Conservation (phyloP, 176 grass and related monocot genomes). For the Avena insularis region DNA sequence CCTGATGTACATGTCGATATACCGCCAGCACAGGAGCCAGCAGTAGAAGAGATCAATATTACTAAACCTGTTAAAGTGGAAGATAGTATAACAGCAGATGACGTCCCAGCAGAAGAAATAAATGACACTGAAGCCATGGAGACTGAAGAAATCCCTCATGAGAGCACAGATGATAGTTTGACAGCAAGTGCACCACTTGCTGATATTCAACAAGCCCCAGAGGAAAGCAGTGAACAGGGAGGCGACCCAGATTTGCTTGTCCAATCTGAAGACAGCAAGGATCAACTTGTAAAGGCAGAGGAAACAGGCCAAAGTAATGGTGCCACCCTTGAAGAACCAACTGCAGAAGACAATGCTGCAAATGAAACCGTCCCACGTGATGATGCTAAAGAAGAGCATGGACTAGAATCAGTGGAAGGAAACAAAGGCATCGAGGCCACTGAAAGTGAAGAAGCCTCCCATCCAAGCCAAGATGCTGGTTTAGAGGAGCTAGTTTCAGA, state of each 20-base stretch:
- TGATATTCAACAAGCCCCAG: conserved; percentile 12
- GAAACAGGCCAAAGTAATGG: conserved; percentile 28
- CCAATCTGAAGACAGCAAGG: conserved; percentile 33
- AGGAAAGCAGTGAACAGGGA: conserved; percentile 33
- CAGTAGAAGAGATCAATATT: conserved; percentile 41
- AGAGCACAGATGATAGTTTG: conserved; percentile 24
- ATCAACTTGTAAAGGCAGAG: conserved; percentile 29
- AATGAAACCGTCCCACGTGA: conserved; percentile 23
- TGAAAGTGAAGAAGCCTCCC: conserved; percentile 35
- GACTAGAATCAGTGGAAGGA: conserved; percentile 31
- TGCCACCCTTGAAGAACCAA: conserved; percentile 4
- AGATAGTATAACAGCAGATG: conserved; percentile 11
- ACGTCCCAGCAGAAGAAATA: conserved; percentile 13
- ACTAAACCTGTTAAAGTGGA: conserved; percentile 34
- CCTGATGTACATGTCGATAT: not conserved
- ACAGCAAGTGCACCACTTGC: conserved; percentile 31
- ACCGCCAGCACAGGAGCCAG: not conserved
- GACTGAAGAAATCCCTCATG: conserved; percentile 29
- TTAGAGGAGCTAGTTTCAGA: conserved; percentile 45
- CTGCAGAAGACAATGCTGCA: conserved; percentile 26
- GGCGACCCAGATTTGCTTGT: conserved; percentile 37
- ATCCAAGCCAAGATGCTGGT: conserved; percentile 28
- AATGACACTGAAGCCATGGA: conserved; percentile 31
- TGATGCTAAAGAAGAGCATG: conserved; percentile 36
- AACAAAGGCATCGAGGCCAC: conserved; percentile 20